Conservation (phyloP, 192 early-diverging fungal species). For the Coemansia sp. region DNA sequence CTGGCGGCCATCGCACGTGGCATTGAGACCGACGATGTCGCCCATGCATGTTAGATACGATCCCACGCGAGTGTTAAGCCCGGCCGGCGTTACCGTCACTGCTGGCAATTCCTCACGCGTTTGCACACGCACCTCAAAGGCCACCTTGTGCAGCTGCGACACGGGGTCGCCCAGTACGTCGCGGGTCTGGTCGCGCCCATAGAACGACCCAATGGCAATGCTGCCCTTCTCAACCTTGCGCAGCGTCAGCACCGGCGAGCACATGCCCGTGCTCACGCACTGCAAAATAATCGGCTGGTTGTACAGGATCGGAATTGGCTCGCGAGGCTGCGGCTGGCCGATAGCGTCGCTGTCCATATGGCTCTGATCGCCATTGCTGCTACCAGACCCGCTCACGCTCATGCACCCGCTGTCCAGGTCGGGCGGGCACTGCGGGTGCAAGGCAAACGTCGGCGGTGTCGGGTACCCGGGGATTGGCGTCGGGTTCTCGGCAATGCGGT, state of each 20-base stretch:
- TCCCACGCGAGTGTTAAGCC: constrained; percentile 39
- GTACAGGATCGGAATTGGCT: constrained; percentile 74
- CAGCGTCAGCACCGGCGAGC: constrained; percentile 76
- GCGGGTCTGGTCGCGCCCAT: constrained; percentile 38
- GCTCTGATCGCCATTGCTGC: constrained; percentile 9
- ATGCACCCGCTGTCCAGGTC: constrained; percentile 23
- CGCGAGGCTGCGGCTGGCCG: constrained; percentile 34
- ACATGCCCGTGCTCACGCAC: constrained; percentile 82
- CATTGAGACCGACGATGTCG: constrained; percentile 75
- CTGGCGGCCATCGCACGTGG: constrained; percentile 45
- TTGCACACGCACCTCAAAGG: constrained; percentile 68
- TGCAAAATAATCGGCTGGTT: constrained; percentile 87
- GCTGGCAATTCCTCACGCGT: constrained; percentile 48
- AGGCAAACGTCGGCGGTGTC: constrained; percentile 72
- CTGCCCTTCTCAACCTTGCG: constrained; percentile 83
- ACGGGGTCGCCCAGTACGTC: constrained; percentile 80
- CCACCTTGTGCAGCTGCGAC: constrained; percentile 88
- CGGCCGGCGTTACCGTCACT: constrained; percentile 43
- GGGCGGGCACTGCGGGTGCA: constrained; percentile 59
- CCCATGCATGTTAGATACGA: constrained; percentile 70
- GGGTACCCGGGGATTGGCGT: constrained; percentile 61
- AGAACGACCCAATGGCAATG: constrained; percentile 65
- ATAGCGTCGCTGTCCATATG: constrained; percentile 15
- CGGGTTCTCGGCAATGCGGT: constrained; percentile 36
- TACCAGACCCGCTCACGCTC: constrained; percentile 2